Percentiles rank a stretch among this genome's conserved stretches.
Evolutionary conservation across 805 yeast species (phyloP).

Genomic region (Pichia eremophila): DNA sequence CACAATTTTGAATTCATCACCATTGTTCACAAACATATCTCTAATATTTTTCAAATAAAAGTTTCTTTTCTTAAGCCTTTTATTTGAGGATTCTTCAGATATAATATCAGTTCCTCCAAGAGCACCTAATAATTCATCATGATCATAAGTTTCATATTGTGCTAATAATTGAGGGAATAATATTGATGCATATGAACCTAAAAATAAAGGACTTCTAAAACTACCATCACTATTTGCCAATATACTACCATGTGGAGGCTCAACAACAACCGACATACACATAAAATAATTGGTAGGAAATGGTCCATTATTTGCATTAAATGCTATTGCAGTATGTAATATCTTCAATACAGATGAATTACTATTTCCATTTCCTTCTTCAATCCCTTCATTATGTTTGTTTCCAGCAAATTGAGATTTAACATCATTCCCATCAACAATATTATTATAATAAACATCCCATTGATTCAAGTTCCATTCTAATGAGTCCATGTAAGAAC

Average conservation of each 20-base stretch:
- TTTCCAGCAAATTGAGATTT: neutral
- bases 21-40: conserved; percentile 55
- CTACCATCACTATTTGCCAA: conserved; percentile 33
- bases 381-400: no score
- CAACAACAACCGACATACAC: conserved; percentile 53
- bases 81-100: neutral
- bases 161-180: conserved; percentile 52
- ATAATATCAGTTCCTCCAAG: conserved; percentile 30
- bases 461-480: conserved; percentile 71
- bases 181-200: conserved; percentile 58
- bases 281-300: conserved; percentile 45
- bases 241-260: conserved; percentile 46
- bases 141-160: conserved; percentile 47
- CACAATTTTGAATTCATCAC: conserved; percentile 42
- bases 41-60: conserved; percentile 45
- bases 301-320: conserved; percentile 31
- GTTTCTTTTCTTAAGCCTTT: conserved; percentile 26
- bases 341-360: neutral
- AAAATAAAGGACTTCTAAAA: conserved; percentile 46
- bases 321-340: conserved; percentile 33
- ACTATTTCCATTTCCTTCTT: conserved; percentile 21
- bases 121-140: conserved; percentile 43
- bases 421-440: conserved; percentile 1
- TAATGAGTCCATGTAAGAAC: conserved; percentile 56
- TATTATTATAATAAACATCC: conserved; percentile 53